These are phyloP conservation scores for Neurospora sp. DNA, from an alignment of 2,329 filamentous ascomycete species.

Conservation along the genomic window DNA sequence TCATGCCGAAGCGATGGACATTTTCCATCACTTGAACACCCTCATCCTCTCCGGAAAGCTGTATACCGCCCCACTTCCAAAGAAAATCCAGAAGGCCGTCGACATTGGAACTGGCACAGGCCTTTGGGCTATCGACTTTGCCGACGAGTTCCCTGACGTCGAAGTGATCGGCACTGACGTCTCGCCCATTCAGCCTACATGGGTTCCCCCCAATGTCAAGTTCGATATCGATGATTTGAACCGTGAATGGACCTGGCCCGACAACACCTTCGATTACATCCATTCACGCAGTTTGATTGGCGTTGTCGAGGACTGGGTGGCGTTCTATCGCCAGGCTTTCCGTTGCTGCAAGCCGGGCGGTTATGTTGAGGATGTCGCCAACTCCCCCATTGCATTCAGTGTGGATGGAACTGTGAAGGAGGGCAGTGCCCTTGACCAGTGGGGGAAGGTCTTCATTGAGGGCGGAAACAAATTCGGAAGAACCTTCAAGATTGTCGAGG, in stretches of 20 bases:
- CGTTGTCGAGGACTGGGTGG: conserved; percentile 10
- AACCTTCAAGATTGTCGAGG: conserved; percentile 14
- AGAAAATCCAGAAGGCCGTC: neutral
- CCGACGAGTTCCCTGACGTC: conserved; percentile 26
- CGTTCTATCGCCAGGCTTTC: conserved; percentile 13
- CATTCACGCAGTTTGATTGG: conserved; percentile 32
- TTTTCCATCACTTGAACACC: conserved; percentile 26
- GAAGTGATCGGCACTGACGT: conserved; percentile 12
- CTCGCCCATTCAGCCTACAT: conserved; percentile 26
- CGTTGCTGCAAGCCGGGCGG: conserved; percentile 14
- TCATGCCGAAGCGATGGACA: conserved; percentile 19
- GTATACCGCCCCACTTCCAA: conserved; percentile 15
- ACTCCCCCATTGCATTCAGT: conserved; percentile 20
- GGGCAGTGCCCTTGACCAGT: conserved; percentile 26
- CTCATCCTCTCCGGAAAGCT: conserved; percentile 22
- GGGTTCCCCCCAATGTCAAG: conserved; percentile 45
- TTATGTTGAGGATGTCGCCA: conserved; percentile 12
- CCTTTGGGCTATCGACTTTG: conserved; percentile 27
- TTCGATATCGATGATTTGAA: conserved; percentile 52
- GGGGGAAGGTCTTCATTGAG: conserved; percentile 23
- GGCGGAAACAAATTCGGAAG: conserved; percentile 10
- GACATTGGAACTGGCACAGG: neutral
- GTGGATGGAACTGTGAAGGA: conserved; percentile 39
- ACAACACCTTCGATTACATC: conserved; percentile 43
- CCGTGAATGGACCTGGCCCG: conserved; percentile 30